phyloP scores from a whole-genome alignment of 352 stramenopile genomes.

The Phytophthora fragariaefolia region DNA sequence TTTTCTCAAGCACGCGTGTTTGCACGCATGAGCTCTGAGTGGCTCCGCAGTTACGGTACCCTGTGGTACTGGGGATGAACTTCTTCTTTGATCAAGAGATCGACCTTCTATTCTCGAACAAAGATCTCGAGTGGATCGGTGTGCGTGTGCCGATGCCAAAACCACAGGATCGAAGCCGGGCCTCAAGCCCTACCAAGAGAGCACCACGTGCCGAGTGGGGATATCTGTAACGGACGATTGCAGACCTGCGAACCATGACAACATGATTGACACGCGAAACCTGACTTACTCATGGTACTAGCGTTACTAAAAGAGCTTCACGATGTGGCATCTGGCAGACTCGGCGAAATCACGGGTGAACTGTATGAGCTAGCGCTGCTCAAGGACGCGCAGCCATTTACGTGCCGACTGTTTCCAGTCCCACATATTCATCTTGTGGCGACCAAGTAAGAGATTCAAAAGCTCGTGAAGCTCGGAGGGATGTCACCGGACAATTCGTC shows the following conservation, averaged over 20 bases:
- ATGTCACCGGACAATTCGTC: neutral
- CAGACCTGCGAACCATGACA: neutral
- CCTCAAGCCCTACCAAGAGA: neutral
- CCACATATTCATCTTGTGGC: neutral
- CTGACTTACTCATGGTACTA: neutral
- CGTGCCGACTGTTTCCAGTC: neutral
- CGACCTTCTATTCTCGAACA: slow-evolving; percentile 5
- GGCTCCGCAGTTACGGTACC: neutral
- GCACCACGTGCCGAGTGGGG: neutral
- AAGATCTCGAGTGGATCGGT: slow-evolving; percentile 1
- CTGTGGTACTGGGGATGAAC: slow-evolving; percentile 14
- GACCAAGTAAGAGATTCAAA: slow-evolving; percentile 1
- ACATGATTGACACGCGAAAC: neutral
- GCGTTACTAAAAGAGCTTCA: slow-evolving; percentile 7
- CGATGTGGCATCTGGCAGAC: slow-evolving; percentile 2
- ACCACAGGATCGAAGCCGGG: neutral
- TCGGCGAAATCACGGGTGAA: neutral
- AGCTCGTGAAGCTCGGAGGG: neutral
- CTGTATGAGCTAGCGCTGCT: neutral
- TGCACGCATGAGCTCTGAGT: slow-evolving; percentile 8
- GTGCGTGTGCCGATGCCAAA: slow-evolving; percentile 11
- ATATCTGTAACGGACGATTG: slow-evolving; percentile 1
- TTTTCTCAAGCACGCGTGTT: slow-evolving; percentile 1
- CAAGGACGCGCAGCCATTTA: neutral
- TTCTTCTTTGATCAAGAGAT: slow-evolving; percentile 5